A percentile compares a stretch with the other conserved stretches of the same genome.
Evolutionary conservation across 805 yeast species (phyloP).

Genomic region (Martiniozyma abietophila): DNA sequence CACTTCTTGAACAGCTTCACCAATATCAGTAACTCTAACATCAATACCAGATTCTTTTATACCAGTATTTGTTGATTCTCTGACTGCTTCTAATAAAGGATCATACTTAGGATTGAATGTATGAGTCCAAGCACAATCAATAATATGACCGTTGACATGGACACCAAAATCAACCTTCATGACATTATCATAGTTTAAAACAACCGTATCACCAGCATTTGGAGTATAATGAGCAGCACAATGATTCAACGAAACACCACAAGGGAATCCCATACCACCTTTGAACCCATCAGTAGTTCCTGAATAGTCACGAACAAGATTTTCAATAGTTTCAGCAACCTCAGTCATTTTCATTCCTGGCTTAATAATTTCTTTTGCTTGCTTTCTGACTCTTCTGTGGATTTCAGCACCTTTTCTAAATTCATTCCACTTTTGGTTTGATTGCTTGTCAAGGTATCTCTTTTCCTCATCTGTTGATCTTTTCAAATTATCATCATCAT

Average conservation of each 20-base stretch:
- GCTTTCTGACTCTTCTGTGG: constrained; percentile 82
- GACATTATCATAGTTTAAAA: constrained; percentile 78
- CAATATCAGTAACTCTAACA: constrained; percentile 89
- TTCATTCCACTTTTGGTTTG: constrained; percentile 65
- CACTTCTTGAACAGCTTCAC: constrained; percentile 91
- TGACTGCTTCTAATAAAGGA: constrained; percentile 71
- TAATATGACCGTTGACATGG: constrained; percentile 87
- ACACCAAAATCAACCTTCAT: constrained; percentile 97
- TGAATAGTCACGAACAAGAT: constrained; percentile 67
- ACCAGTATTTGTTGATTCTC: constrained; percentile 91
- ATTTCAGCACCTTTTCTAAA: constrained; percentile 94
- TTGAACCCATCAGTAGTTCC: constrained; percentile 47
- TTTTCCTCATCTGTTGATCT: constrained; percentile 83
- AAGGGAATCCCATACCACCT: constrained; percentile 96
- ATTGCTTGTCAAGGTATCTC: constrained; percentile 63
- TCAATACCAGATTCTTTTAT: constrained; percentile 90
- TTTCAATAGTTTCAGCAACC: constrained; percentile 82
- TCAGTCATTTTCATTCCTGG: constrained; percentile 93
- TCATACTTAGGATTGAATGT: constrained; percentile 83
- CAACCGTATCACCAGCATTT: constrained; percentile 84
- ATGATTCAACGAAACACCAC: constrained; percentile 90
- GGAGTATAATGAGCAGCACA: constrained; percentile 99
- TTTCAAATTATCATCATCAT: constrained; percentile 50
- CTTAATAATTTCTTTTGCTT: constrained; percentile 61
- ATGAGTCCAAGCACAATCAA: constrained; percentile 92